Base-by-base conservation (phyloP, 371 early-diverging fungal genomes). In the Actinomortierella wolfii region DNA sequence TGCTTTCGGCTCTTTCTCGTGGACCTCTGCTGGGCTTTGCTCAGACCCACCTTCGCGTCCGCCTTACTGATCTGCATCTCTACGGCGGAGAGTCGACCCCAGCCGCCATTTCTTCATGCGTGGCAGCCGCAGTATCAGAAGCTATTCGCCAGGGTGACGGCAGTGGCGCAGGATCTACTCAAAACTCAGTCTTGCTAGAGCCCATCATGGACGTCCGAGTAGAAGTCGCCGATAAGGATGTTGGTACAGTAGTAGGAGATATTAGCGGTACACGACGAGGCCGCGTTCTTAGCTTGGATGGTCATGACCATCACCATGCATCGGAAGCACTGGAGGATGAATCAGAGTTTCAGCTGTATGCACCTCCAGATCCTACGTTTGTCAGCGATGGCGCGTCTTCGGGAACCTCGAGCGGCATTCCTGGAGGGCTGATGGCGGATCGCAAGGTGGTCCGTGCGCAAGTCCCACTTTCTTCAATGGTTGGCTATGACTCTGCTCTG, bases 131-230 rank as follows among this genome's bases (percentile, higher is more conserved):
- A 17, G 78, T 90, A 8, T 78, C 70, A 20, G 79, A 84, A 28
- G 91, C 91, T 6, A 64, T 92, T 45, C 68, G 76, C 6, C 69
- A 76, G 28, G 83, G 85, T n/a, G 34, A 11, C 34, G 66, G 71
- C 15, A 54, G 61, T 25, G 13, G 50, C 11, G 51, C 56, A 0
- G 40, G 56, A 5, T 34, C 28, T 7, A 61, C 53, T 14, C 60
- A 34, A 28, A 43, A 49, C 7, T 84, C 89, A 9, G 81, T 79
- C 26, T 64, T 97, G 47, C 75, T 95, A 3, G 95, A 97, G 64
- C 98, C 98, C 11, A 83, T 95, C 64, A 96, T 97, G 91, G 82
- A 86, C 44, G 87, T 95, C 0, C 66, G 76, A 13, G 84, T 97
- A 6, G 78, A 82, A 40, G 88, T 93, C 11, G 86, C 90, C 1